Percentiles rank a stretch among this genome's conserved stretches.
phyloP scores from a whole-genome alignment of 2,329 filamentous ascomycete genomes.

The Xylaria sp. region DNA sequence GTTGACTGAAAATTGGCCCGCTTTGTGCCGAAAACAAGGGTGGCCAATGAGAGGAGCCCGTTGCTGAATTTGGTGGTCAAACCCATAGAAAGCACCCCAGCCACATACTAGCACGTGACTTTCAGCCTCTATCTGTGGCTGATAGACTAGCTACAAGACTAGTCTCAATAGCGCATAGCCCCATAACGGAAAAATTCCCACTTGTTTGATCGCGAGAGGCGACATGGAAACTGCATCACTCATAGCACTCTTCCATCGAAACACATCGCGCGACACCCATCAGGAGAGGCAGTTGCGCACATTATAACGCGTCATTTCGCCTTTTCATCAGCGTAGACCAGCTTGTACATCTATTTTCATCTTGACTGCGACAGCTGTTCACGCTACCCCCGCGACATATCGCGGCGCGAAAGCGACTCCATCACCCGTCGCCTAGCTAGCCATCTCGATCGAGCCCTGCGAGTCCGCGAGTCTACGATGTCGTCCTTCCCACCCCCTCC shows the following conservation, averaged over 20 bases:
- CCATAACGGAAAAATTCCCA: conserved; percentile 44
- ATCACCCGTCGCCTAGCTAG: conserved; percentile 44
- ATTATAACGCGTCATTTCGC: conserved; percentile 30
- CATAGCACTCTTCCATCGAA: conserved; percentile 29
- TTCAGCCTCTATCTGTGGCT: neutral
- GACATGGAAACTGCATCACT: conserved; percentile 36
- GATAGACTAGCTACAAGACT: conserved; percentile 1
- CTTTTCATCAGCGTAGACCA: neutral
- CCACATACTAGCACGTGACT: conserved; percentile 31
- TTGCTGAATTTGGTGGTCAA: conserved; percentile 1
- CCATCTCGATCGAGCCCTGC: conserved; percentile 37
- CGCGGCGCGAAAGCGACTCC: conserved; percentile 51
- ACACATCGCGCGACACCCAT: conserved; percentile 41
- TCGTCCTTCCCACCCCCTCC: conserved; percentile 65
- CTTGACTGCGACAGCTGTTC: conserved; percentile 41
- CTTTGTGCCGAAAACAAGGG: conserved; percentile 38
- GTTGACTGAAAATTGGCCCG: conserved; percentile 44
- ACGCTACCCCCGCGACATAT: conserved; percentile 46
- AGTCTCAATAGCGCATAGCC: conserved; percentile 29
- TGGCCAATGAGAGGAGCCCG: conserved; percentile 40
- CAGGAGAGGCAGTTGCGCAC: conserved; percentile 38
- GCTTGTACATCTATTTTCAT: conserved; percentile 13
- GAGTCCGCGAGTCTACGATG: conserved; percentile 53
- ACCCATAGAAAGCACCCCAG: conserved; percentile 23
- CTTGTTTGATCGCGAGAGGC: conserved; percentile 38